Base-by-base conservation (phyloP, 176 grass and related monocot species). In the Oryza officinalis region DNA sequence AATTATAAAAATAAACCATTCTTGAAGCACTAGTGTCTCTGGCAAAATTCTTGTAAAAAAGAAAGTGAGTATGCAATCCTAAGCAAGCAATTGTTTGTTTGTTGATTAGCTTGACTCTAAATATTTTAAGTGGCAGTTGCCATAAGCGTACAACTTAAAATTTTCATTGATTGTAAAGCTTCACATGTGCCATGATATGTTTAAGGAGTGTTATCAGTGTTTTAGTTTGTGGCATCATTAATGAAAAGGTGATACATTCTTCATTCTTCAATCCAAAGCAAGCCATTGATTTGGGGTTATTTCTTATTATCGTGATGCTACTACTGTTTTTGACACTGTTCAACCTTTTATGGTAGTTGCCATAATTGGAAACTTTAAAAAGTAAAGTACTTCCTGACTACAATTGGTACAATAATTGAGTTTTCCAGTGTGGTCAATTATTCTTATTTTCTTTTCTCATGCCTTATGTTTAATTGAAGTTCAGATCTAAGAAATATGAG, bases 31-130 rank as follows among this genome's bases (percentile, higher is more conserved):
- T 57, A 69, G 2, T 69, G 18, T 13, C 13, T 28, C 10, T 65
- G 57, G 11, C 37, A 81, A 69, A 45, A 50, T 70, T 27, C 2
- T 72, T 82, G 10, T 80, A 23, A 37, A 13, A 13, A 60, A 63
- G 37, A 72, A 38, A 64, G n/a, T 30, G 28, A 63, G 18, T 31
- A 28, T 80, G 45, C 26, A 70, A 22, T 69, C 17, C n/a, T 47
- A 80, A 68, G 30, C 72, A 76, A 64, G 65, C 49, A 40, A 67
- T 84, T 82, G 45, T 6, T 9, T 76, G 74, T 80, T 20, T 75
- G 17, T 2, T 71, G 50, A 85, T 32, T 76, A n/a, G 22, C 73
- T 65, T 57, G 67, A 70, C 54, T 17, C 18, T 61, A 70, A 65
- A 3, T 85, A 26, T 74, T 84, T 84, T 25, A 38, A 15, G 67